These are phyloP conservation scores for Colletotrichum neosansevieriae DNA, from an alignment of 2,329 filamentous ascomycete species.

Conservation along the genomic window DNA sequence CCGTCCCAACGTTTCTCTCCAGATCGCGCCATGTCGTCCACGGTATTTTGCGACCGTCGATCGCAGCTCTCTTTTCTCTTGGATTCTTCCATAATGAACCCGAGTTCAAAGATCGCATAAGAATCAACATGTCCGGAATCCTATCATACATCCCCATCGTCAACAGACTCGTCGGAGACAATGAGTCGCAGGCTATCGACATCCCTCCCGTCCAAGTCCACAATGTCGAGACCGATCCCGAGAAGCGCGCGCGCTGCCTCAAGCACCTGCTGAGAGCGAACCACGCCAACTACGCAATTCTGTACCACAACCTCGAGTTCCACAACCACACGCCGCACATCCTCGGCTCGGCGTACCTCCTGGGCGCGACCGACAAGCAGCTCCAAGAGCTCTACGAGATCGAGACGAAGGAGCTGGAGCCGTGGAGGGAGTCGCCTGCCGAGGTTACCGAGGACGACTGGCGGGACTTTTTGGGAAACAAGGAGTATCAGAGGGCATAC, in stretches of 20 bases:
- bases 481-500: conserved; percentile 87
- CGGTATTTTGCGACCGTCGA: neutral
- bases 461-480: conserved; percentile 84
- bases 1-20: conserved; percentile 33
- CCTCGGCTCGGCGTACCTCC: conserved; percentile 85
- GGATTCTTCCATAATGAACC: neutral
- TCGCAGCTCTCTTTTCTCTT: neutral
- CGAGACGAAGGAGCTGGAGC: conserved; percentile 77
- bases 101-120: neutral
- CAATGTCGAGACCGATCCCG: conserved; percentile 82
- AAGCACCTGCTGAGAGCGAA: conserved; percentile 94
- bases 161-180: conserved; percentile 50
- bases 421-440: conserved; percentile 85
- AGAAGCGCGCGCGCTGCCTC: conserved; percentile 83
- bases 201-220: conserved; percentile 79
- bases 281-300: conserved; percentile 87
- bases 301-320: conserved; percentile 80
- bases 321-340: conserved; percentile 89
- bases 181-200: conserved; percentile 56
- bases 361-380: conserved; percentile 80
- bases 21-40: conserved; percentile 32
- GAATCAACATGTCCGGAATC: conserved; percentile 48
- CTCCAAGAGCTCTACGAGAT: conserved; percentile 85
- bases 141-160: conserved; percentile 58
- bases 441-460: conserved; percentile 89